These are phyloP conservation scores for Adansonia rubrostipa DNA, from an alignment of 441 rosid species.

Conservation along the genomic window DNA sequence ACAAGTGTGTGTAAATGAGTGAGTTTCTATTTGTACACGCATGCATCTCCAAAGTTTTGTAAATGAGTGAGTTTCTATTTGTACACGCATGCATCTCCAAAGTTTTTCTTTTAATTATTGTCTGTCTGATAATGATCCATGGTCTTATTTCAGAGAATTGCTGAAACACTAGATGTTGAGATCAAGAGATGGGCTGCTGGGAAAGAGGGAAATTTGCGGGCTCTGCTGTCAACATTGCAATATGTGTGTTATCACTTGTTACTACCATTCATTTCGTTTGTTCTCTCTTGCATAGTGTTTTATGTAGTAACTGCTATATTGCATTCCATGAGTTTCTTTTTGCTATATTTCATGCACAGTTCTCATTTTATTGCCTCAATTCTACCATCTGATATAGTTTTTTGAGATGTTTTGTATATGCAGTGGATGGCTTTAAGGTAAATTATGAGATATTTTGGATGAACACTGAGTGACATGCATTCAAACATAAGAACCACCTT, in stretches of 20 bases:
- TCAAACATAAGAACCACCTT: not conserved
- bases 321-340: not conserved
- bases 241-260: slow-evolving; percentile 55
- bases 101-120: not conserved
- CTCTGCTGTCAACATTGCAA: slow-evolving; percentile 90
- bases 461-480: slow-evolving; percentile 12
- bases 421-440: not conserved
- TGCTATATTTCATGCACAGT: not conserved
- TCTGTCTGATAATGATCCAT: slow-evolving; percentile 31
- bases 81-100: not conserved
- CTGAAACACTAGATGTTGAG: slow-evolving; percentile 80
- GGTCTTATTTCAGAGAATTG: slow-evolving; percentile 63
- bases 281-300: slow-evolving; percentile 14
- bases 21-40: slow-evolving; percentile 1
- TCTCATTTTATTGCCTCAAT: not conserved
- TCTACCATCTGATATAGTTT: not conserved
- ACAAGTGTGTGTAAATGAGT: not conserved
- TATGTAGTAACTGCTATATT: not conserved
- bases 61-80: not conserved
- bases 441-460: not conserved
- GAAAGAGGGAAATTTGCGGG: slow-evolving; percentile 92
- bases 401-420: not conserved
- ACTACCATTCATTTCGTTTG: not conserved
- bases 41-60: not conserved
- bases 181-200: slow-evolving; percentile 98